phyloP scores from a whole-genome alignment of 2,329 filamentous ascomycete genomes.

The Fusarium paranaense region DNA sequence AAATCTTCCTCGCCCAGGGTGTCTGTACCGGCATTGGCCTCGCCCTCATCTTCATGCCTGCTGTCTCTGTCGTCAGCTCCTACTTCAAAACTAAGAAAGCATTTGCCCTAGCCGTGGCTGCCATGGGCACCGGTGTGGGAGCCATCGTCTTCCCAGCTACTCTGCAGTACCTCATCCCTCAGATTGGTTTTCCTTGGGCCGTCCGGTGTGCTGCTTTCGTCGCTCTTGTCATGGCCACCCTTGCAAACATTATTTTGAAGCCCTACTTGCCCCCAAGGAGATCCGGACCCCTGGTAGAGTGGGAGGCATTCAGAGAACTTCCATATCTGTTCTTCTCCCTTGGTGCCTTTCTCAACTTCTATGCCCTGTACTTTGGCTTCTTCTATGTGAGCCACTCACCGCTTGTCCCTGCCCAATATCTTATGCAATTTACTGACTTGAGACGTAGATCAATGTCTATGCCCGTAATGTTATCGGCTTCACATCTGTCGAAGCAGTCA shows the following conservation, averaged over 20 bases:
- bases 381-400: constrained; percentile 56
- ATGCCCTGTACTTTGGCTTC: constrained; percentile 53
- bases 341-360: constrained; percentile 60
- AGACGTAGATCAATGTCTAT: constrained; percentile 56
- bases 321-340: constrained; percentile 65
- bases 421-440: constrained; percentile 5
- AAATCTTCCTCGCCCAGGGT: constrained; percentile 66
- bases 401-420: constrained; percentile 46
- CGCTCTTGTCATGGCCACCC: constrained; percentile 57
- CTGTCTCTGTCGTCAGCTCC: constrained; percentile 69
- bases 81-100: constrained; percentile 69
- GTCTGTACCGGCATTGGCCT: constrained; percentile 63
- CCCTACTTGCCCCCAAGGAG: constrained; percentile 61
- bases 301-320: constrained; percentile 66
- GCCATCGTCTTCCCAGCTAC: constrained; percentile 67
- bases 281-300: constrained; percentile 65
- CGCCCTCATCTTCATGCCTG: constrained; percentile 69
- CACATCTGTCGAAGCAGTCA: constrained; percentile 62
- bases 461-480: constrained; percentile 53
- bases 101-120: constrained; percentile 70
- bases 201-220: constrained; percentile 75
- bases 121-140: constrained; percentile 68
- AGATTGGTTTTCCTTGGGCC: constrained; percentile 72
- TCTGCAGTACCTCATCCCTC: constrained; percentile 67
- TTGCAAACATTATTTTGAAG: constrained; percentile 54